Evolutionary conservation across 805 yeast genomes (phyloP).

Genomic region (Wickerhamiella shivajii): DNA sequence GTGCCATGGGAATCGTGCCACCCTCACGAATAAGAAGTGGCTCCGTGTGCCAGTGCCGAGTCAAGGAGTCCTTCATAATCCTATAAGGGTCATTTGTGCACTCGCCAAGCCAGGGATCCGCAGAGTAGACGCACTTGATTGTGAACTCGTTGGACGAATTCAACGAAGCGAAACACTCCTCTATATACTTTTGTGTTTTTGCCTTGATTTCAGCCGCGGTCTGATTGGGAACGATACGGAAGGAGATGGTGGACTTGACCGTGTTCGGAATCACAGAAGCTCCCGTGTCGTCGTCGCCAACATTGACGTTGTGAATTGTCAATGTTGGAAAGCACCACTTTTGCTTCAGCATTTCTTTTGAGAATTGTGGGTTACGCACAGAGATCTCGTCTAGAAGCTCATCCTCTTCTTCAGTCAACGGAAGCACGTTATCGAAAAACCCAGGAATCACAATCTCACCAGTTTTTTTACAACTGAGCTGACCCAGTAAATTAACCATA

Average conservation of each 20-base stretch:
- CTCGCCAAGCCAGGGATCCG: slow-evolving; percentile 95
- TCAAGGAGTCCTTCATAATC: slow-evolving; percentile 46
- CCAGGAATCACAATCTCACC: slow-evolving; percentile 49
- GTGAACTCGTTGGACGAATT: slow-evolving; percentile 47
- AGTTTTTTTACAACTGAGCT: slow-evolving; percentile 35
- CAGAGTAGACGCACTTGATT: slow-evolving; percentile 59
- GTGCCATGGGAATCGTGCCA: slow-evolving; percentile 85
- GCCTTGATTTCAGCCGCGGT: slow-evolving; percentile 43
- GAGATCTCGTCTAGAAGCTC: slow-evolving; percentile 39
- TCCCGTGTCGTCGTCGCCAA: no score
- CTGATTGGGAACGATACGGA: slow-evolving; percentile 85
- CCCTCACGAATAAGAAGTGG: slow-evolving; percentile 90
- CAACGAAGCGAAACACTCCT: slow-evolving; percentile 33
- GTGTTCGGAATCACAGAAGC: slow-evolving; percentile 77
- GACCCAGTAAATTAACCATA: slow-evolving; percentile 54
- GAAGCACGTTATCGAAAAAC: slow-evolving; percentile 54
- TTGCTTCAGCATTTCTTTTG: slow-evolving; percentile 40
- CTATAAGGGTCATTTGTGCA: slow-evolving; percentile 60
- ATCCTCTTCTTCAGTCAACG: slow-evolving; percentile 43
- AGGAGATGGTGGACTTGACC: slow-evolving; percentile 62
- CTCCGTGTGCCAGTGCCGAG: slow-evolving; percentile 58
- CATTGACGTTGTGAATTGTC: slow-evolving; percentile 69
- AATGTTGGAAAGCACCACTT: slow-evolving; percentile 87
- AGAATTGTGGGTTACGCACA: slow-evolving; percentile 25
- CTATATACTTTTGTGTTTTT: slow-evolving; percentile 34